phyloP scores from a whole-genome alignment of 192 early-diverging fungal species.

The Podila minutissima region DNA sequence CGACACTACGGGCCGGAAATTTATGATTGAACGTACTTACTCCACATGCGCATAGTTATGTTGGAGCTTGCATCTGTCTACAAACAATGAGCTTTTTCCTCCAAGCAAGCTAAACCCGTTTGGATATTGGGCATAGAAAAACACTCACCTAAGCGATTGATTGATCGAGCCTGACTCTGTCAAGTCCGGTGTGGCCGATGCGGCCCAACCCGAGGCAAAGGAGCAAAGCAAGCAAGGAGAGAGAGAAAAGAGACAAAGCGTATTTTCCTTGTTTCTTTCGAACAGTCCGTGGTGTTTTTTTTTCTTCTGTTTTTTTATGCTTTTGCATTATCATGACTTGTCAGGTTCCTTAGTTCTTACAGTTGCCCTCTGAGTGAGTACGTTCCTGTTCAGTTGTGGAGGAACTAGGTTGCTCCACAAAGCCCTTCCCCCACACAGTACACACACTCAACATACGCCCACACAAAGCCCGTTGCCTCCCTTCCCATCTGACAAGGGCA shows the following conservation, averaged over 20 bases:
- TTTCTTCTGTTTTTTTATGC: not conserved
- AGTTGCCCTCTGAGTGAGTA: too few species aligned
- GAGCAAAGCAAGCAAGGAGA: not conserved
- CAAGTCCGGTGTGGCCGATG: constrained; percentile 7
- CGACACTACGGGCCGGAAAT: constrained; percentile 5
- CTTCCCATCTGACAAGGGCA: constrained; percentile 9
- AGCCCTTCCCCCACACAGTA: not conserved
- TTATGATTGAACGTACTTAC: not conserved
- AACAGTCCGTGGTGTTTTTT: constrained; percentile 14
- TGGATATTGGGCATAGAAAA: constrained; percentile 13
- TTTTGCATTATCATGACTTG: constrained; percentile 11
- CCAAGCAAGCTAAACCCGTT: not conserved
- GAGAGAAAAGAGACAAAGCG: constrained; percentile 9
- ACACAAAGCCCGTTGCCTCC: not conserved
- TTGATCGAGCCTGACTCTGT: constrained; percentile 8
- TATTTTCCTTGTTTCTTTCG: constrained; percentile 3
- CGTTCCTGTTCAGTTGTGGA: not conserved
- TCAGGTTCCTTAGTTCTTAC: not conserved
- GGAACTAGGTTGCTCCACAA: constrained; percentile 8
- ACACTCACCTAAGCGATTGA: not conserved
- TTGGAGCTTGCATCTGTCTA: constrained; percentile 1
- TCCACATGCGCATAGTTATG: not conserved
- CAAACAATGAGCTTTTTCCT: constrained; percentile 8
- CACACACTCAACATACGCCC: not conserved
- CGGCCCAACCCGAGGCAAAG: constrained; percentile 8